Base-by-base conservation (phyloP, 257 asterid genomes). In the Linaria vulgaris region DNA sequence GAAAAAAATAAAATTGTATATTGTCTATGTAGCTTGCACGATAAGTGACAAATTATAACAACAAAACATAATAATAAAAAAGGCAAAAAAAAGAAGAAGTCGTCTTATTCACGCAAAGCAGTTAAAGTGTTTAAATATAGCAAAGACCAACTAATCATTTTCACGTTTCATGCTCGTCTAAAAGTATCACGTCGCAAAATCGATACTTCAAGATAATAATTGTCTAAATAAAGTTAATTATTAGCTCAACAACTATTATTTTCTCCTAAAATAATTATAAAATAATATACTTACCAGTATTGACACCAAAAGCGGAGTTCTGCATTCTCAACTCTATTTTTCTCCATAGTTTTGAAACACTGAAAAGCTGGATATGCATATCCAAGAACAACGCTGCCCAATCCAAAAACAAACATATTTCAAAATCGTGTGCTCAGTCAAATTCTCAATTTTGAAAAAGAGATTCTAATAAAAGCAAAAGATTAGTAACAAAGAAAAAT, bases 221-320 rank as follows among this genome's bases (percentile, higher is more conserved):
- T 27, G 3, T 6, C 34, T 27, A 27, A 27, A 27, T 27, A 27
- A 27, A 27, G 34, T 27, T 27, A 27, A 27, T 27, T 27, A 27
- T 27, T 27, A 27, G 34, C 34, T 27, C 34, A n/a, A n/a, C 34
- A 27, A 27, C 6, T 27, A 27, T 27, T 2, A 2, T 27, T 27
- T 27, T 27, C 6, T 27, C 6, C 3, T 27, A 27, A 27, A 2
- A 27, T 27, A 27, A 27, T 2, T 27, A 27, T 27, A 27, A 27
- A 27, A 2, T 2, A 2, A 27, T 27, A 27, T 27, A 27, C 77
- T 74, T 81, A 91, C 97, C 97, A 91, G 65, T 91, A 91, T 73
- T 84, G 97, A 59, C 97, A 91, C 97, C 97, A 91, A 59, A 83
- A 91, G 7, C 96, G 72, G 72, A 91, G 88, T 48, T 91, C 95